Evolutionary conservation across 805 yeast species (phyloP).

Genomic region (Wickerhamomyces canadensis): DNA sequence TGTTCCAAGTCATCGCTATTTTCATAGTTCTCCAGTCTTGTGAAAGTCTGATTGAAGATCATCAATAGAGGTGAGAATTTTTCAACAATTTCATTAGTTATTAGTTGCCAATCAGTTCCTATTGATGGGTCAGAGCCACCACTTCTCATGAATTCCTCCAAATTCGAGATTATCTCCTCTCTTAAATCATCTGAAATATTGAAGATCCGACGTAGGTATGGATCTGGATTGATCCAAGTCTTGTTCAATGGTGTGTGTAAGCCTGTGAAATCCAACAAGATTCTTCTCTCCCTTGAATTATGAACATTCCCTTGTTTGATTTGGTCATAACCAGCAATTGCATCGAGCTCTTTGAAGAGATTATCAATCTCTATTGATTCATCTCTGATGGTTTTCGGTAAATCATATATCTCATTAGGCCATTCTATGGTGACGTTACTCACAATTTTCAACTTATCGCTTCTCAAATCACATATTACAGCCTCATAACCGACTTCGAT

Average conservation of each 20-base stretch:
- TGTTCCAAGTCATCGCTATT: no score
- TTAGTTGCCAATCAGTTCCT: conserved; percentile 52
- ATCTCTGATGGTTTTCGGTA: conserved; percentile 6
- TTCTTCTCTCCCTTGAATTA: conserved; percentile 43
- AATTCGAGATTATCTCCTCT: conserved; percentile 28
- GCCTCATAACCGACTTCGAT: conserved; percentile 59
- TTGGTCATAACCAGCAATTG: conserved; percentile 39
- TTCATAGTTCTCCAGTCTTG: not conserved
- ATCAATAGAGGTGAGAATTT: conserved; percentile 49
- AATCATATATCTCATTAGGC: conserved; percentile 28
- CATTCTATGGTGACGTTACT: conserved; percentile 37
- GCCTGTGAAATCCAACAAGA: conserved; percentile 46
- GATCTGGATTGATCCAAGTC: conserved; percentile 43
- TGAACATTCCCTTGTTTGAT: conserved; percentile 39
- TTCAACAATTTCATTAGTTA: conserved; percentile 40
- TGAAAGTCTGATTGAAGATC: conserved; percentile 35
- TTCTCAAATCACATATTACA: conserved; percentile 51
- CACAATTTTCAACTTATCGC: conserved; percentile 39
- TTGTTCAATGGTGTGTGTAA: conserved; percentile 48
- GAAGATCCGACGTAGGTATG: conserved; percentile 36
- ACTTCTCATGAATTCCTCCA: conserved; percentile 25
- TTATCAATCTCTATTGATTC: conserved; percentile 11
- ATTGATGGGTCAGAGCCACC: conserved; percentile 34
- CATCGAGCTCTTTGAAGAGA: conserved; percentile 16
- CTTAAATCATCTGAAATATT: conserved; percentile 31